A percentile compares a stretch with the other conserved stretches of the same genome.
phyloP scores from a whole-genome alignment of 495 filamentous ascomycete species.

The Cercophora newfieldiana region DNA sequence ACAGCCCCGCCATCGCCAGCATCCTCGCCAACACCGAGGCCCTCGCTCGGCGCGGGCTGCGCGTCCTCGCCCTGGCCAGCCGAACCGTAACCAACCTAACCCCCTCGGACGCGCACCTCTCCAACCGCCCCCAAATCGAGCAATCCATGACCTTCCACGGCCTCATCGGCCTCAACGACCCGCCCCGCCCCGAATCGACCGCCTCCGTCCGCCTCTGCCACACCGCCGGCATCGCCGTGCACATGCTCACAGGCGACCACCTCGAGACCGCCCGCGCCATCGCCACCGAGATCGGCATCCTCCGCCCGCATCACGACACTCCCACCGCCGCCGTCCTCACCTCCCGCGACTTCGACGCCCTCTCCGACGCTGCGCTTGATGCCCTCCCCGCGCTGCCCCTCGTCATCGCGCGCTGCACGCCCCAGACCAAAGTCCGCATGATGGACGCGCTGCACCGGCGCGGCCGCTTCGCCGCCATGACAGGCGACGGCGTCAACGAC shows the following conservation, averaged over 20 bases:
- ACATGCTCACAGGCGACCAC: constrained; percentile 82
- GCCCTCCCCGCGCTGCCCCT: constrained; percentile 57
- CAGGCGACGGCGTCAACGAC: constrained; percentile 90
- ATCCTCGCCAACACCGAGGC: constrained; percentile 61
- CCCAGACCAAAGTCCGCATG: constrained; percentile 64
- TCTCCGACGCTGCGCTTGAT: constrained; percentile 58
- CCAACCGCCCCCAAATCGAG: constrained; percentile 51
- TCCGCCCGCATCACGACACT: constrained; percentile 51
- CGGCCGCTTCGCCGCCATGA: constrained; percentile 67
- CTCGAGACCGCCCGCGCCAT: constrained; percentile 72
- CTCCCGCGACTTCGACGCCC: constrained; percentile 58
- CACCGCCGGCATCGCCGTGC: constrained; percentile 69
- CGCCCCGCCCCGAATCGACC: constrained; percentile 66
- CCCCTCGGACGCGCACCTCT: constrained; percentile 25
- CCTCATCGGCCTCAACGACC: constrained; percentile 69
- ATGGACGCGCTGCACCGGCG: constrained; percentile 67
- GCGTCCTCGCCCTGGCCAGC: constrained; percentile 71
- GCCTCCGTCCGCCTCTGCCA: constrained; percentile 64
- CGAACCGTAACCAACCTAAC: constrained; percentile 27
- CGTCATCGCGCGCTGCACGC: constrained; percentile 64
- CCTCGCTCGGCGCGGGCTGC: constrained; percentile 68
- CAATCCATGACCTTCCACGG: constrained; percentile 61
- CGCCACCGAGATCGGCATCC: constrained; percentile 71
- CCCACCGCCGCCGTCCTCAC: constrained; percentile 59
- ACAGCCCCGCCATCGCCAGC: constrained; percentile 56